Evolutionary conservation across 768 basidiomycete species (phyloP).

Genomic region (Leccinum rimulosum): DNA sequence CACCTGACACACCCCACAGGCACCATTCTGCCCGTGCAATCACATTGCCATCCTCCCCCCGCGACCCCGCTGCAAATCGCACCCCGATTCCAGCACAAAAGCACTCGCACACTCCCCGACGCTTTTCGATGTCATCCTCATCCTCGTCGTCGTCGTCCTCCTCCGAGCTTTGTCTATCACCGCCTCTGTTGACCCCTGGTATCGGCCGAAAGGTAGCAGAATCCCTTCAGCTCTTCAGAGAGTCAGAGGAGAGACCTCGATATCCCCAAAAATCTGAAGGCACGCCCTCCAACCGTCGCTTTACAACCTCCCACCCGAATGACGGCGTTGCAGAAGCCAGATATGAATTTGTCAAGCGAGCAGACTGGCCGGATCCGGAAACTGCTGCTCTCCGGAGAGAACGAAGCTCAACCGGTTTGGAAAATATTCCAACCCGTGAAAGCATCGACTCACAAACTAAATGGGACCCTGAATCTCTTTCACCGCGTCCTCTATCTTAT

Average conservation of each 20-base stretch:
- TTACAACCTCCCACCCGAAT: slow-evolving; percentile 38
- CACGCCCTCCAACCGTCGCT: slow-evolving; percentile 30
- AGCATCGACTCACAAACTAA: slow-evolving; percentile 23
- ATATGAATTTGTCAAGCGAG: slow-evolving; percentile 80
- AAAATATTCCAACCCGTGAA: slow-evolving; percentile 56
- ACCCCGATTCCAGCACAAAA: slow-evolving; percentile 26
- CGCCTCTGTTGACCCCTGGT: slow-evolving; percentile 31
- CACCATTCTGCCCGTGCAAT: slow-evolving; percentile 29
- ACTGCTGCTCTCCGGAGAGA: slow-evolving; percentile 66
- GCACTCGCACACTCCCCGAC: slow-evolving; percentile 34
- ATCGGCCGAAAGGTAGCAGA: slow-evolving; percentile 84
- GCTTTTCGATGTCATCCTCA: slow-evolving; percentile 27
- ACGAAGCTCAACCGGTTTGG: slow-evolving; percentile 60
- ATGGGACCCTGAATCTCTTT: slow-evolving; percentile 23
- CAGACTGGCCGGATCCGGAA: slow-evolving; percentile 84
- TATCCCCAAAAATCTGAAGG: slow-evolving; percentile 23
- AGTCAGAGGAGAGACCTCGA: slow-evolving; percentile 48
- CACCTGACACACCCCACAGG: slow-evolving; percentile 30
- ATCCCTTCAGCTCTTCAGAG: slow-evolving; percentile 78
- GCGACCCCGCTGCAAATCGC: slow-evolving; percentile 11
- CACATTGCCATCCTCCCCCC: slow-evolving; percentile 33
- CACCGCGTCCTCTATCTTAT: slow-evolving; percentile 40
- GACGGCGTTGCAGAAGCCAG: slow-evolving; percentile 63
- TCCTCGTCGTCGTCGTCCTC: slow-evolving; percentile 25
- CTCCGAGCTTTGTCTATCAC: slow-evolving; percentile 3